Percentiles rank a stretch among this genome's conserved stretches.
Conservation (phyloP, 1,139 yeast species). For the Suhomyces panamericanus region DNA sequence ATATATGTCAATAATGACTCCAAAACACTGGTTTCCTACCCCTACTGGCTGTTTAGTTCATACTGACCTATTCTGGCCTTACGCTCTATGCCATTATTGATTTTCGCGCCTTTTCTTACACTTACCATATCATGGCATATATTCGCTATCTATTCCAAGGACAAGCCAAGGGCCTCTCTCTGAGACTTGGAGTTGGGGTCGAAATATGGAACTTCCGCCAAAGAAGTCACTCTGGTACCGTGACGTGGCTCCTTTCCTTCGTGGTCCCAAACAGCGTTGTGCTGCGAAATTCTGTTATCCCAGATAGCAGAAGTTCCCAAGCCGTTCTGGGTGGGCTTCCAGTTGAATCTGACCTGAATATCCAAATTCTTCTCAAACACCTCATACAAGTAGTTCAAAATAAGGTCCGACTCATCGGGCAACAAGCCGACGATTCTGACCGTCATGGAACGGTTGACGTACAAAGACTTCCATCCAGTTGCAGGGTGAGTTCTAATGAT, state of each 20-base stretch:
- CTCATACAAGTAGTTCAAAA: constrained; percentile 41
- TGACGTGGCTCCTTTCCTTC: constrained; percentile 53
- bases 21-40: no score
- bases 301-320: constrained; percentile 57
- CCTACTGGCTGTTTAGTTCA: no score
- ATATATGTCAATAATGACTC: no score
- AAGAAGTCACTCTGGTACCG: constrained; percentile 59
- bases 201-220: constrained; percentile 56
- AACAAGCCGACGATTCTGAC: constrained; percentile 46
- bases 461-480: constrained; percentile 55
- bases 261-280: constrained; percentile 53
- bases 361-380: constrained; percentile 47
- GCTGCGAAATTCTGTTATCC: constrained; percentile 58
- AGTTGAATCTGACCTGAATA: constrained; percentile 47
- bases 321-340: constrained; percentile 51
- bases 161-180: constrained; percentile 52
- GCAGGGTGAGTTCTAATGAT: constrained; percentile 53
- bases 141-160: constrained; percentile 18
- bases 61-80: no score
- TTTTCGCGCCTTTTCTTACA: no score
- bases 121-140: no score
- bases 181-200: constrained; percentile 54
- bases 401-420: constrained; percentile 37
- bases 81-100: no score
- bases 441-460: constrained; percentile 46